A percentile compares a stretch with the other conserved stretches of the same genome.
phyloP scores from a whole-genome alignment of 2,329 filamentous ascomycete species.

The Eutypella sp. region DNA sequence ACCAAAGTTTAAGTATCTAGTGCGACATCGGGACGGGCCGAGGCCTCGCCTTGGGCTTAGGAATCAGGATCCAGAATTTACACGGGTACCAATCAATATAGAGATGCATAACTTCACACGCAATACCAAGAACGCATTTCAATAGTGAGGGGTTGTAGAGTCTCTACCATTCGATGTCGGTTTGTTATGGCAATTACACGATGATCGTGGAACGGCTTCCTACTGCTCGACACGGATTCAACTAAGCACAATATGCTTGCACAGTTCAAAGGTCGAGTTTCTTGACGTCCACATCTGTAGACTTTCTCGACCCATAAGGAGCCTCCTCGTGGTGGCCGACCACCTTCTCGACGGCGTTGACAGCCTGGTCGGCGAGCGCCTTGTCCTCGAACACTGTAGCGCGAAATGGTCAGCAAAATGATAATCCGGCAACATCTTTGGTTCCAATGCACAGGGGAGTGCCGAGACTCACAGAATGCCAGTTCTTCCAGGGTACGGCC shows the following conservation, averaged over 20 bases:
- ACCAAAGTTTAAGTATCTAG: neutral
- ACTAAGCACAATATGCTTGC: neutral
- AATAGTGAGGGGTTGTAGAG: too few species aligned
- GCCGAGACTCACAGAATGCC: conserved; percentile 31
- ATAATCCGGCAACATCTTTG: neutral
- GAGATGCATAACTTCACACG: too few species aligned
- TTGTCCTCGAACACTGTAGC: conserved; percentile 35
- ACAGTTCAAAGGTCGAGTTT: neutral
- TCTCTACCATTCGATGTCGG: too few species aligned
- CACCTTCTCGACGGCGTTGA: conserved; percentile 35
- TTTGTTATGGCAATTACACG: too few species aligned
- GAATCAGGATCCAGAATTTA: too few species aligned
- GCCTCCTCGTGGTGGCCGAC: conserved; percentile 17
- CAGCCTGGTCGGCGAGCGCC: conserved; percentile 31
- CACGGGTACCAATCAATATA: too few species aligned
- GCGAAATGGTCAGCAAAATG: conserved; percentile 10
- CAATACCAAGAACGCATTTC: too few species aligned
- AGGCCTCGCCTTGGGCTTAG: too few species aligned
- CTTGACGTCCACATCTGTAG: neutral
- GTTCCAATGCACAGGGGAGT: neutral
- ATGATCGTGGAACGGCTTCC: too few species aligned
- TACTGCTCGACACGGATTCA: neutral
- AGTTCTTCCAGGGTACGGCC: conserved; percentile 73
- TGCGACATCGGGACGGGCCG: neutral
- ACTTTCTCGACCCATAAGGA: neutral